Evolutionary conservation across 306 rosid genomes (phyloP).

Genomic region (Psophocarpus tetragonolobus): DNA sequence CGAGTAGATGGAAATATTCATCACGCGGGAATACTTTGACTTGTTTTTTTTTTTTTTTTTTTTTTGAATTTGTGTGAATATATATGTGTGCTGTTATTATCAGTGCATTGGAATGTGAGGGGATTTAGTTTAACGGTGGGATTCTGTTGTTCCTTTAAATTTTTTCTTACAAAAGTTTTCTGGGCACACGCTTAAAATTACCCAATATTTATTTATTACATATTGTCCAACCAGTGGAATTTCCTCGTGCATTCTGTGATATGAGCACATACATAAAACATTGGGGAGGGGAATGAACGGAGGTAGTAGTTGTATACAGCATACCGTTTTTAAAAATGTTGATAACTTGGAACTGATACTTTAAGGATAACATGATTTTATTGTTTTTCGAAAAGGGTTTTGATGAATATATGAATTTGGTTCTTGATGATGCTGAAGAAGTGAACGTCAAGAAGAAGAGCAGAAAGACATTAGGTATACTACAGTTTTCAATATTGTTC

Average conservation of each 20-base stretch:
- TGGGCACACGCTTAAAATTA: background rate
- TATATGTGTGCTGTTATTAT: background rate
- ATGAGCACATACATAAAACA: background rate
- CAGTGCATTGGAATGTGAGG: background rate
- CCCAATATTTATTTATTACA: background rate
- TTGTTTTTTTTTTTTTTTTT: background rate
- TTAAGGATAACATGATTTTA: background rate
- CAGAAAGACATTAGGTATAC: constrained; percentile 65
- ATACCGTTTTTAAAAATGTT: background rate
- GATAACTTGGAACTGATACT: background rate
- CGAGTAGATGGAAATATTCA: background rate
- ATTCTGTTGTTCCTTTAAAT: background rate
- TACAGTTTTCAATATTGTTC: background rate
- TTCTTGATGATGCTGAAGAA: constrained; percentile 53
- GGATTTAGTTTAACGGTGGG: background rate
- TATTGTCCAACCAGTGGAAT: background rate
- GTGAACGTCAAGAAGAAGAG: constrained; percentile 78
- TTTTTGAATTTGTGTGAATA: background rate
- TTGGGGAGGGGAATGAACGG: background rate
- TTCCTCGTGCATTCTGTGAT: background rate
- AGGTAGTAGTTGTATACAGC: background rate
- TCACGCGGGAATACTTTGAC: background rate
- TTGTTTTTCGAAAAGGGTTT: constrained; percentile 48
- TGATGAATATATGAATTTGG: constrained; percentile 42
- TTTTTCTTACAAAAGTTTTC: background rate